Percentiles rank a stretch among this genome's conserved stretches.
phyloP scores from a whole-genome alignment of 805 yeast species.

The Saccharomycopsis sp. region DNA sequence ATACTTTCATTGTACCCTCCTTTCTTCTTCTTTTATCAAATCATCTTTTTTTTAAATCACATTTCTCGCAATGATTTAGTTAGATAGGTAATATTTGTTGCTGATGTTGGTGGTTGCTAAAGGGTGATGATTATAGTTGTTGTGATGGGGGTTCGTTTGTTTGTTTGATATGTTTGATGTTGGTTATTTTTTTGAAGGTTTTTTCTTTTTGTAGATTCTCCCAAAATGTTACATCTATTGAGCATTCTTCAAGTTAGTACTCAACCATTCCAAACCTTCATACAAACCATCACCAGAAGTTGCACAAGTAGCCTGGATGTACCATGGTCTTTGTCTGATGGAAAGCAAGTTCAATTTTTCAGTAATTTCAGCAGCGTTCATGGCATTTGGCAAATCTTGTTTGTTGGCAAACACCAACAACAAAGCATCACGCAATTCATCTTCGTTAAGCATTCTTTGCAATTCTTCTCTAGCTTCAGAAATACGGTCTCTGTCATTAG shows the following conservation, averaged over 20 bases:
- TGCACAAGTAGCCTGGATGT: slow-evolving; percentile 97
- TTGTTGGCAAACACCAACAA: slow-evolving; percentile 95
- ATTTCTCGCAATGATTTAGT: too few species aligned
- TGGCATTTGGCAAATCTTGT: slow-evolving; percentile 98
- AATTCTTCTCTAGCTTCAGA: slow-evolving; percentile 97
- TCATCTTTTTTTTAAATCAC: too few species aligned
- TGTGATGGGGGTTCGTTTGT: too few species aligned
- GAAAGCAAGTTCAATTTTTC: slow-evolving; percentile 95
- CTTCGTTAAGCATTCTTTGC: slow-evolving; percentile 97
- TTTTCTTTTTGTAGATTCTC: too few species aligned
- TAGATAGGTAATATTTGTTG: too few species aligned
- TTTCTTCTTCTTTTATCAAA: too few species aligned
- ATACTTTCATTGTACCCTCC: too few species aligned
- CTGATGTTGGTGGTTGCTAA: too few species aligned
- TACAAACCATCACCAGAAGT: slow-evolving; percentile 98
- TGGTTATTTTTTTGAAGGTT: not conserved
- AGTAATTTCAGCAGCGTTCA: slow-evolving; percentile 98
- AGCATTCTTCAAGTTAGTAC: slow-evolving; percentile 77
- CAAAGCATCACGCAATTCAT: slow-evolving; percentile 93
- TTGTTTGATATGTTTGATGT: too few species aligned
- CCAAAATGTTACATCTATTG: slow-evolving; percentile 27
- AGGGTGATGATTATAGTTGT: too few species aligned
- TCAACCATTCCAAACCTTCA: slow-evolving; percentile 96
- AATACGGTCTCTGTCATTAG: slow-evolving; percentile 96
- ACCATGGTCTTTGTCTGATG: slow-evolving; percentile 98